Percentiles rank a stretch among this genome's conserved stretches.
Evolutionary conservation across 2,329 filamentous ascomycete species (phyloP).

Genomic region (Paecilomyces niveus): DNA sequence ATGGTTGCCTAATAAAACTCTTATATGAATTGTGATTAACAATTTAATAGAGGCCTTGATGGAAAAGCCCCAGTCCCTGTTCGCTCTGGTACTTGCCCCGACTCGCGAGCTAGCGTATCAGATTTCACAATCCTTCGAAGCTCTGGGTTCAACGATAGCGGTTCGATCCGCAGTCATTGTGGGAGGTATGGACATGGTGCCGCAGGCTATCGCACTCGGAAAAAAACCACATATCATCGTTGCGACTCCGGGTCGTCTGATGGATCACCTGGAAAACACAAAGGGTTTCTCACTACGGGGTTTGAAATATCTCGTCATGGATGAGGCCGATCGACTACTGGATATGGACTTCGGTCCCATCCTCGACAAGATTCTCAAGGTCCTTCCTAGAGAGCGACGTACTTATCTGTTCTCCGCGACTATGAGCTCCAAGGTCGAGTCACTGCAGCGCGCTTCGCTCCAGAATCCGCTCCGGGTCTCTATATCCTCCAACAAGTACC

Average conservation of each 20-base stretch:
- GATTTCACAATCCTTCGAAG: slow-evolving; percentile 81
- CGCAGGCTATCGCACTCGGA: slow-evolving; percentile 82
- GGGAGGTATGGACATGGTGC: slow-evolving; percentile 92
- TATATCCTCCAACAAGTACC: slow-evolving; percentile 70
- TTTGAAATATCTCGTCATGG: slow-evolving; percentile 86
- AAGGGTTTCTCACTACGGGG: slow-evolving; percentile 83
- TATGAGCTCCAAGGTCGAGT: slow-evolving; percentile 89
- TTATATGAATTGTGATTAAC: background rate
- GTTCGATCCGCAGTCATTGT: slow-evolving; percentile 81
- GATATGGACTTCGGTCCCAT: slow-evolving; percentile 93
- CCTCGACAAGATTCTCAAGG: slow-evolving; percentile 87
- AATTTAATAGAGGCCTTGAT: slow-evolving; percentile 53
- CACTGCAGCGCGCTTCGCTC: slow-evolving; percentile 79
- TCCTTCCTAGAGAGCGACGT: slow-evolving; percentile 63
- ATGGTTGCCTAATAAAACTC: background rate
- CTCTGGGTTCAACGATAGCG: slow-evolving; percentile 78
- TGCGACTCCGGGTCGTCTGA: slow-evolving; percentile 78
- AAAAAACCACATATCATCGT: slow-evolving; percentile 94
- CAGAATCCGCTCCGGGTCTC: slow-evolving; percentile 77
- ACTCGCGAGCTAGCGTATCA: slow-evolving; percentile 91
- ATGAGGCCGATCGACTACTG: slow-evolving; percentile 84
- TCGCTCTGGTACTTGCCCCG: slow-evolving; percentile 83
- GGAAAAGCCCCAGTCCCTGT: slow-evolving; percentile 77
- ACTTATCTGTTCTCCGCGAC: slow-evolving; percentile 94
- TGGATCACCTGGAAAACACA: slow-evolving; percentile 93